Percentiles rank a stretch among this genome's conserved stretches.
Conservation (phyloP, 2,329 filamentous ascomycete species). For the Pseudopithomyces chartarum region DNA sequence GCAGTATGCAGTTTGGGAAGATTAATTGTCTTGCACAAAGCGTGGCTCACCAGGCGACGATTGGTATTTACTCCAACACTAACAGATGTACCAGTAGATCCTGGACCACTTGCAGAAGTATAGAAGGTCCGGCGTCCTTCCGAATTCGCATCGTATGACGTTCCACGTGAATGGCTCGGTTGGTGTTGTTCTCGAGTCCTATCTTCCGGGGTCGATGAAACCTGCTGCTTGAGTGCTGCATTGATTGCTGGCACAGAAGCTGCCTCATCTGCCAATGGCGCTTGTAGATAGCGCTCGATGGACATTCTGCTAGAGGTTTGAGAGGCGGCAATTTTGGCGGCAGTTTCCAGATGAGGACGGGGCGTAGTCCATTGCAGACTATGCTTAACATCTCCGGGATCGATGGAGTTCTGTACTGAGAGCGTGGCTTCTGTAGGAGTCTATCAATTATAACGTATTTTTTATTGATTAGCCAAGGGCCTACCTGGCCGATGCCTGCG, state of each 20-base stretch:
- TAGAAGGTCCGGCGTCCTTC: conserved; percentile 29
- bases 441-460: conserved; percentile 2
- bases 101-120: conserved; percentile 26
- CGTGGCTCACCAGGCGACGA: conserved; percentile 14
- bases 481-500: conserved; percentile 26
- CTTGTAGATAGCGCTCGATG: conserved; percentile 31
- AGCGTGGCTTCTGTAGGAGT: conserved; percentile 12
- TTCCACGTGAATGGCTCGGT: conserved; percentile 21
- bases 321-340: conserved; percentile 16
- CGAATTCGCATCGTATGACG: conserved; percentile 27
- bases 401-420: conserved; percentile 13
- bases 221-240: conserved; percentile 24
- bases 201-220: conserved; percentile 9
- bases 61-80: conserved; percentile 18
- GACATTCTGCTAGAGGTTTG: conserved; percentile 27
- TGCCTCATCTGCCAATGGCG: conserved; percentile 31
- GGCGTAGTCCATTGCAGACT: neutral
- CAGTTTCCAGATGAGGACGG: conserved; percentile 6
- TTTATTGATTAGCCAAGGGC: neutral
- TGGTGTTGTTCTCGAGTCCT: neutral
- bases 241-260: conserved; percentile 31
- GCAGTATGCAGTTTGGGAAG: neutral
- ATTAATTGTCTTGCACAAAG: conserved; percentile 9
- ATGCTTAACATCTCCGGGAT: conserved; percentile 1
- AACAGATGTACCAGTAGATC: conserved; percentile 27